Percentiles rank a stretch among this genome's conserved stretches.
Evolutionary conservation across 495 filamentous ascomycete species (phyloP).

Genomic region (Lasiosphaeria hispida): DNA sequence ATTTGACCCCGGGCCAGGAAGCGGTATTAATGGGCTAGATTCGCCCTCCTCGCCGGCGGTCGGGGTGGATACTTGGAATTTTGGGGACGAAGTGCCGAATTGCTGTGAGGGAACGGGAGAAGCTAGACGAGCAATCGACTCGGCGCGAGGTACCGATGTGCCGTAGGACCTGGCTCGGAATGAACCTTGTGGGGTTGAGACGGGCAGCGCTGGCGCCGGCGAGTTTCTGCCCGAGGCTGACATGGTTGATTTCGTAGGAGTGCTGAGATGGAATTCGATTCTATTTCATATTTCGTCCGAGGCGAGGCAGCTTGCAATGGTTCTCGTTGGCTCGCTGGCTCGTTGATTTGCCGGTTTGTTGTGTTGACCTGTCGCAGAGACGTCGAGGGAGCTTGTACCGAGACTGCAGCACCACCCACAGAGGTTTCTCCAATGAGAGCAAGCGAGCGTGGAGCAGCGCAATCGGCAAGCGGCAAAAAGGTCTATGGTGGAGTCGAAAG

Average conservation of each 20-base stretch:
- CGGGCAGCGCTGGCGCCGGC: conserved; percentile 35
- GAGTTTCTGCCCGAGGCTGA: conserved; percentile 35
- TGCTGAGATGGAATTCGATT: neutral
- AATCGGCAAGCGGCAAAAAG: too few species aligned
- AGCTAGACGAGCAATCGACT: conserved; percentile 69
- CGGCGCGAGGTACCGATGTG: conserved; percentile 55
- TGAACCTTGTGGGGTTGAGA: conserved; percentile 49
- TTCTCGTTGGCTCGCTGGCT: too few species aligned
- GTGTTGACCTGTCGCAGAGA: too few species aligned
- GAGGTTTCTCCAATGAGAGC: too few species aligned
- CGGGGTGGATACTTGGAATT: conserved; percentile 7
- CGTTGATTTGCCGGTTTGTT: too few species aligned
- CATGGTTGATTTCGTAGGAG: conserved; percentile 28
- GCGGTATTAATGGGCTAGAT: conserved; percentile 44
- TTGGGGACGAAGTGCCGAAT: conserved; percentile 29
- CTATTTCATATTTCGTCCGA: conserved; percentile 18
- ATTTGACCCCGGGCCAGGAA: conserved; percentile 51
- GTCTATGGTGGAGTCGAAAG: neutral
- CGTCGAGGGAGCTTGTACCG: too few species aligned
- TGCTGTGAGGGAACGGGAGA: conserved; percentile 55
- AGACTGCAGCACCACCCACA: too few species aligned
- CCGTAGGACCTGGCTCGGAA: conserved; percentile 39
- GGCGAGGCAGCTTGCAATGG: too few species aligned
- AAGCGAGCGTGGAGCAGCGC: too few species aligned
- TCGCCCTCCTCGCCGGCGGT: conserved; percentile 26